phyloP scores from a whole-genome alignment of 2,329 filamentous ascomycete species.

The Didymella pinodella region DNA sequence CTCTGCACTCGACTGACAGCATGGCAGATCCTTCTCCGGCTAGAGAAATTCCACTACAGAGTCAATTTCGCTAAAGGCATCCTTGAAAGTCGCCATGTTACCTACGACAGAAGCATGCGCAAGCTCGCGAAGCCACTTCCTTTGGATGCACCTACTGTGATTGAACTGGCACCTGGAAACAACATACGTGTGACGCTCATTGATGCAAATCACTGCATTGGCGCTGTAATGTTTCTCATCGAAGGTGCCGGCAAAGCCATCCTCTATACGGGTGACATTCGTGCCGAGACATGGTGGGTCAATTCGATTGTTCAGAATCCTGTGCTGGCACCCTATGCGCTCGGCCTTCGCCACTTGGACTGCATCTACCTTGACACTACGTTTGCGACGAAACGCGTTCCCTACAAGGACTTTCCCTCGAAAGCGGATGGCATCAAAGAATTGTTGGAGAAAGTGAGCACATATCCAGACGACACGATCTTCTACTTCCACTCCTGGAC shows the following conservation, averaged over 20 bases:
- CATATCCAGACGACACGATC: conserved; percentile 75
- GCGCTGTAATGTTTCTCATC: conserved; percentile 91
- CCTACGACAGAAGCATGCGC: conserved; percentile 74
- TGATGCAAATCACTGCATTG: conserved; percentile 90
- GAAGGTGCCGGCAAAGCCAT: conserved; percentile 76
- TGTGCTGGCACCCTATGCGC: conserved; percentile 74
- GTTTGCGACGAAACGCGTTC: conserved; percentile 64
- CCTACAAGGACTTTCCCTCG: conserved; percentile 62
- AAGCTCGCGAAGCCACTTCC: conserved; percentile 81
- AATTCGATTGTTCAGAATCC: conserved; percentile 76
- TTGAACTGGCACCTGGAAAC: conserved; percentile 75
- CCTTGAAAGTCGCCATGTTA: conserved; percentile 75
- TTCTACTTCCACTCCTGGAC: conserved; percentile 93
- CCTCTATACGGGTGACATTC: conserved; percentile 88
- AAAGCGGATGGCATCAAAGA: conserved; percentile 80
- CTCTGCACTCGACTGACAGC: neutral
- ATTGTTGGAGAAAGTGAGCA: conserved; percentile 71
- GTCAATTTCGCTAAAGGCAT: conserved; percentile 83
- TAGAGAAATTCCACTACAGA: conserved; percentile 80
- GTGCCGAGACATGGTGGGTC: conserved; percentile 88
- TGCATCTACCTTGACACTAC: conserved; percentile 91
- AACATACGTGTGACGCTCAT: conserved; percentile 83
- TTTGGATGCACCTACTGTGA: conserved; percentile 76
- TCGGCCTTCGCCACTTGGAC: conserved; percentile 63
- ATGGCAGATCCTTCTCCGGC: conserved; percentile 70